phyloP scores from a whole-genome alignment of 768 basidiomycete species.

The Boletales sp. region DNA sequence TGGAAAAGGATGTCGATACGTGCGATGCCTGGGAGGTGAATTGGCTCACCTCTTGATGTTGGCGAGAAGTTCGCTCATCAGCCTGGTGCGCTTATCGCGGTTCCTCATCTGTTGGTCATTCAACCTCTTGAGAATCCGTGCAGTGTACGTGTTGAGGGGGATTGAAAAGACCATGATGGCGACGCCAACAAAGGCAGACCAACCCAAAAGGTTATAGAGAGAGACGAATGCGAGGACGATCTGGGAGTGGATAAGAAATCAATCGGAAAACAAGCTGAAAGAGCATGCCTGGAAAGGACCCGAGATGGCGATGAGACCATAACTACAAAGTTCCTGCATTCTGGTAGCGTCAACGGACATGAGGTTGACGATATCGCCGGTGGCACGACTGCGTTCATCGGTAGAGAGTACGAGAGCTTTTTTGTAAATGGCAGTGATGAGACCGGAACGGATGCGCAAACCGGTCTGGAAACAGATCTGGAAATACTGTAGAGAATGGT shows the following conservation, averaged over 20 bases:
- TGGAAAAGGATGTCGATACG: slow-evolving; percentile 24
- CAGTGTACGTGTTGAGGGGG: slow-evolving; percentile 72
- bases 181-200: slow-evolving; percentile 88
- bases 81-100: slow-evolving; percentile 73
- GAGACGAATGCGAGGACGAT: slow-evolving; percentile 87
- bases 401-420: slow-evolving; percentile 86
- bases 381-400: slow-evolving; percentile 74
- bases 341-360: slow-evolving; percentile 86
- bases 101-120: slow-evolving; percentile 93
- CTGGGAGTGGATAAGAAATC: slow-evolving; percentile 31
- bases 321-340: slow-evolving; percentile 77
- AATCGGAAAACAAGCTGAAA: not conserved
- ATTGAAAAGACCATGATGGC: slow-evolving; percentile 83
- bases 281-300: slow-evolving; percentile 75
- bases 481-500: slow-evolving; percentile 59
- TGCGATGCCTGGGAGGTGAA: not conserved
- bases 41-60: slow-evolving; percentile 75
- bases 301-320: slow-evolving; percentile 79
- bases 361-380: slow-evolving; percentile 92
- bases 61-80: slow-evolving; percentile 91
- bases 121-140: slow-evolving; percentile 65
- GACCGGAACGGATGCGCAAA: slow-evolving; percentile 91
- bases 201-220: slow-evolving; percentile 85
- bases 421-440: slow-evolving; percentile 81
- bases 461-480: slow-evolving; percentile 80